Evolutionary conservation across 192 early-diverging fungal genomes (phyloP), one percentile per base, ranked within the genome.

Genomic region (Coemansia reversa): DNA sequence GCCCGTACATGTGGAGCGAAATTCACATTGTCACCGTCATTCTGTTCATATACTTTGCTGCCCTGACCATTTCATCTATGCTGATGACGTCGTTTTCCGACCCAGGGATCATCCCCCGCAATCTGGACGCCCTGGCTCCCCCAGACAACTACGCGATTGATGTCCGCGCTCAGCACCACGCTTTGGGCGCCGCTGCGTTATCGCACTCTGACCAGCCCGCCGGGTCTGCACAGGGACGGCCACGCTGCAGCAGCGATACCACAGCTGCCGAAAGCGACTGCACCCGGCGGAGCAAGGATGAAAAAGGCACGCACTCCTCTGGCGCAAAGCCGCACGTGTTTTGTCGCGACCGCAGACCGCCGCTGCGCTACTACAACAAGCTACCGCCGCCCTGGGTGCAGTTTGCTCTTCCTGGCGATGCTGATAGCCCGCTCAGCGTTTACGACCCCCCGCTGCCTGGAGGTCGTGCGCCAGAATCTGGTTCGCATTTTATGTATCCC

Each of bases 11-110:
- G 58, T 92, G 87, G 86, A 47, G 56, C 39, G 60, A 87, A 49
- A 35, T 90, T 20, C 74, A 76, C 66, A 86, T 86, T 18, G 86
- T 82, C 20, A 61, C 83, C 3, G 87, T 89, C 14, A 85, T 90
- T 72, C 63, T 92, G 19, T 90, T 90, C 66, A 79, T 74, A 2
- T 92, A 92, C 51, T 39, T 90, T 48, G 81, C 87, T 20, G 74
- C 87, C 1, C 68, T 90, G 47, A 67, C 87, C 7, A 63, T 87
- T 14, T 75, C 84, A 2, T 88, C 86, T 3, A 92, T 92, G 90
- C 60, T 90, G 47, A 89, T 84, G 78, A 76, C 90, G 35, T 89
- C 90, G 25, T 89, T 88, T 81, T 86, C 87, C 9, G 90, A 92
- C 66, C 90, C 90, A 7, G 90, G 90, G 14, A 86, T 90, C 28